Base-by-base conservation (phyloP, 78 protist species). In the Chrysochromulina parva region DNA sequence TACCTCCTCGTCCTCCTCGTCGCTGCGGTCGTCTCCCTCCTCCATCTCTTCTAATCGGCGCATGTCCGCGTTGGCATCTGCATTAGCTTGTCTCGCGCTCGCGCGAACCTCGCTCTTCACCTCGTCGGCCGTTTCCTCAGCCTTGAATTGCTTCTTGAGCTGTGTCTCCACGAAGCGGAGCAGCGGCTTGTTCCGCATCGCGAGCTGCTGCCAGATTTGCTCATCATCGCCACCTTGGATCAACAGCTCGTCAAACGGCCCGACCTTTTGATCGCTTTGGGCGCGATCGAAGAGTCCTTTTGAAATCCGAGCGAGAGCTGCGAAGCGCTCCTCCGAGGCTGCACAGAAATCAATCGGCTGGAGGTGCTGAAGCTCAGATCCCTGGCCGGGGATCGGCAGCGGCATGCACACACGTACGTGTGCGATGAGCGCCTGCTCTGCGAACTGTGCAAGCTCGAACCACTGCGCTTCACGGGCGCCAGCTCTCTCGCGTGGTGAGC, bases 141-240 rank as follows among this genome's bases (percentile, higher is more conserved):
- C 62, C 13, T 58, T 58, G 7, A 7, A 7, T 13, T 58, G 24
- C 62, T 58, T 58, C 62, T 13, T 58, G 13, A 58, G 62, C 13
- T 58, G 24, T 74, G 22, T 88, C 58, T 62, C 76, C 10, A 87
- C 50, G 13, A 67, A 47, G 22, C 52, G 28, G 9, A 94, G 28
- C 3, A 93, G 47, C 57, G 95, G 95, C 71, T 81, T 87, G 82
- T 92, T 94, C 26, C 26, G 91, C 47, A 94, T 50, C 84, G 93
- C 78, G 50, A 94, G 57, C 89, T 94, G 94, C 58, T 88, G 59
- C 96, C 96, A 94, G 28, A 94, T 78, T 74, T 94, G 95, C 74
- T 94, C 96, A 19, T 73, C 71, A 87, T 94, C 96, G n/a, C 93
- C 93, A 24, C 93, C 94, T 2, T 82, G 76, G 22, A 86, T n/a